These are phyloP conservation scores for Sarocladium oryzae DNA, from an alignment of 2,329 filamentous ascomycete species.

Conservation along the genomic window DNA sequence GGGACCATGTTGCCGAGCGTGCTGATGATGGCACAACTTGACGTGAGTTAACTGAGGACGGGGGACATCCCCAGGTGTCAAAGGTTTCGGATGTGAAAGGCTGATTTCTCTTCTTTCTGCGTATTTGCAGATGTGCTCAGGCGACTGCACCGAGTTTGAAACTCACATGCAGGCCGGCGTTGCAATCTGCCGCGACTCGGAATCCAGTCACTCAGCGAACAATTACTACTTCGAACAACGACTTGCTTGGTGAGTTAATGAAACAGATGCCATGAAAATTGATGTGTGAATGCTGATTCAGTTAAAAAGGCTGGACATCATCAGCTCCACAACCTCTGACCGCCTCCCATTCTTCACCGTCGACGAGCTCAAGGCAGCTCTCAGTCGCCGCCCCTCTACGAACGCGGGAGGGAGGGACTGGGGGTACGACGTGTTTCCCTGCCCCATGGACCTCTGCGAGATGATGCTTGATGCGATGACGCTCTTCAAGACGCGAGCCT, in stretches of 20 bases:
- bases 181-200: background rate
- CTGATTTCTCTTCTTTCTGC: background rate
- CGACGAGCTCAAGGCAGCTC: slow-evolving; percentile 1
- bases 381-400: slow-evolving; percentile 3
- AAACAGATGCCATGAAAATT: no score
- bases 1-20: slow-evolving; percentile 7
- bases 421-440: slow-evolving; percentile 10
- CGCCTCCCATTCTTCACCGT: background rate
- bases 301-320: slow-evolving; percentile 11
- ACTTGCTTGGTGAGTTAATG: slow-evolving; percentile 8
- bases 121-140: slow-evolving; percentile 8
- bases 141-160: slow-evolving; percentile 9
- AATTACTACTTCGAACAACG: slow-evolving; percentile 10
- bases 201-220: background rate
- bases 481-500: background rate
- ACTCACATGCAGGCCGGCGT: slow-evolving; percentile 7
- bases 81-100: no score
- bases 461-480: slow-evolving; percentile 2
- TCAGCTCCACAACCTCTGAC: slow-evolving; percentile 9
- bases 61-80: no score
- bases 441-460: slow-evolving; percentile 9
- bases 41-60: slow-evolving; percentile 2
- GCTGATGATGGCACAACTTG: slow-evolving; percentile 10
- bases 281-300: no score
- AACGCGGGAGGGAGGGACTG: background rate